Conservation (phyloP, 371 early-diverging fungal species). For the Funneliformis caledonium region DNA sequence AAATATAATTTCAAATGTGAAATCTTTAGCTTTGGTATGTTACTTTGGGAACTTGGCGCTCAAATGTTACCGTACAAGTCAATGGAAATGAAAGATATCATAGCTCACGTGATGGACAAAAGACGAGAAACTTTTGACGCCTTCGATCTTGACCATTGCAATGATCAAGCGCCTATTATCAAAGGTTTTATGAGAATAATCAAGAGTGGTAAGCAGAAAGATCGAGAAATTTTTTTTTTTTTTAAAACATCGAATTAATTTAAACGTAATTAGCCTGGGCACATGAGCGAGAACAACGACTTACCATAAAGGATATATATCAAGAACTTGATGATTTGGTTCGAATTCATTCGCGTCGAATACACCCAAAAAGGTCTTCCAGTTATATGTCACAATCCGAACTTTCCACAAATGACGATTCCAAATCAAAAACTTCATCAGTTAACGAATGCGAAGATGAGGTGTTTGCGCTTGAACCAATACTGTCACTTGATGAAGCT, state of each 20-base stretch:
- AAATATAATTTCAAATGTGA: conserved; percentile 30
- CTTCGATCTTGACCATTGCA: not conserved
- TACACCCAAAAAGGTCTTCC: not conserved
- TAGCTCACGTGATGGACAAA: not conserved
- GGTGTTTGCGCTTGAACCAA: not conserved
- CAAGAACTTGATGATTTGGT: not conserved
- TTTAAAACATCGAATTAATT: not conserved
- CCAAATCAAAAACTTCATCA: not conserved
- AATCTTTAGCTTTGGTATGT: conserved; percentile 34
- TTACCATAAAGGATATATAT: not conserved
- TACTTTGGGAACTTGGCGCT: conserved; percentile 26
- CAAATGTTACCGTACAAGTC: conserved; percentile 21
- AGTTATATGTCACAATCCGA: not conserved
- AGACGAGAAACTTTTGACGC: conserved; percentile 13
- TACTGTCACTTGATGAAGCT: conserved; percentile 15
- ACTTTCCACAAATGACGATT: not conserved
- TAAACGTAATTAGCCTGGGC: not conserved
- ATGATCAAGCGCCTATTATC: not conserved
- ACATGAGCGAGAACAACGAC: not conserved
- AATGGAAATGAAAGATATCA: not conserved
- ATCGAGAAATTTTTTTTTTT: not conserved
- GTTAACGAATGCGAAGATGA: not conserved
- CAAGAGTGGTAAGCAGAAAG: not conserved
- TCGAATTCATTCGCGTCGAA: not conserved
- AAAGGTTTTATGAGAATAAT: not conserved